Base-by-base conservation (phyloP, 2,329 filamentous ascomycete genomes). In the Zarea fungicola region DNA sequence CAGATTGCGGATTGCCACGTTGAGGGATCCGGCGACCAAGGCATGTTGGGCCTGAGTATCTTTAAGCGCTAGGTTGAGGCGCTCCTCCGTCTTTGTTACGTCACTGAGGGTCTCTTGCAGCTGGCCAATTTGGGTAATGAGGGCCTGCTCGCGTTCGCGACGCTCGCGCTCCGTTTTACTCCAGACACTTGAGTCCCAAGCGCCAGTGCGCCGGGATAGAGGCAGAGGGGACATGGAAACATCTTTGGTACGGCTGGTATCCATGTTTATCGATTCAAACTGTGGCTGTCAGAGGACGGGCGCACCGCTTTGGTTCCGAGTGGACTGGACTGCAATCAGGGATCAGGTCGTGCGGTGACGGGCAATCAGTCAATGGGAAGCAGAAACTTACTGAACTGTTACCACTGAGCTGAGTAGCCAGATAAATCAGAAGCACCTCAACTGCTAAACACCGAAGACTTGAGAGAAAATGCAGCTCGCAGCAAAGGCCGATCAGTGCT, bases 121-220 rank as follows among this genome's bases (percentile, higher is more conserved):
- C 9, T n/a, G 8, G 10, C 22, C 28, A 4, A 48, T 41, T 11
- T 28, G 19, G 7, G 19, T 31, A 7, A 32, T 22, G 21, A 22
- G 9, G n/a, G 40, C 35, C 14, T 23, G 13, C 26, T 35, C 28
- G 19, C 54, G 53, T 5, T 41, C 32, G n/a, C 59, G 55, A 42
- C 62, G 57, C 23, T 61, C 51, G 6, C 48, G 48, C 16, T 60
- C 56, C 29, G 64, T 63, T 13, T 54, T 54, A 29, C 51, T 28
- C 66, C 66, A 69, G 25, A 67, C 68, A 32, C 65, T 65, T 47
- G 67, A 63, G 25, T 62, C 55, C 66, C 65, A 68, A 14, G 66
- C 59, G 26, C 40, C 21, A 18, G 44, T 21, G 14, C 44, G 44
- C n/a, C 25, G 35, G 8, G 26, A 25, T n/a, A 14, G n/a, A n/a